Percentiles rank a stretch among this genome's conserved stretches.
Evolutionary conservation across 345 rosid species (phyloP).

Genomic region (Reutealis trisperma): DNA sequence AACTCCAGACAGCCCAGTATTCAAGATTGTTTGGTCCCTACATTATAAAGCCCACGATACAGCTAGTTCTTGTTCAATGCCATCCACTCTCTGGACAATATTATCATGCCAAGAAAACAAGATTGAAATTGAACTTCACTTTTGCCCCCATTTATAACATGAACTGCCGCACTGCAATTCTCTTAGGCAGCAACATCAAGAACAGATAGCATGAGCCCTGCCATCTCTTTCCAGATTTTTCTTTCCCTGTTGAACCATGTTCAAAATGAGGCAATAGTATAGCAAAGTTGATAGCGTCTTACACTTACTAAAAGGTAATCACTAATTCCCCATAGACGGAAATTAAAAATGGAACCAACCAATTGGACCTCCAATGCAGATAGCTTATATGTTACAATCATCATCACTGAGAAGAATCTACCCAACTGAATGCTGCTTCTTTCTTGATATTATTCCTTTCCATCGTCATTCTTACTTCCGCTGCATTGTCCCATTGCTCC

Average conservation of each 20-base stretch:
- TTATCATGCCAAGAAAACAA: not conserved
- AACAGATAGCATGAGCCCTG: not conserved
- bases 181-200: not conserved
- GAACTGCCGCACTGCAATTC: not conserved
- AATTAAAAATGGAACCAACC: not conserved
- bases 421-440: conserved; percentile 51
- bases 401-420: conserved; percentile 31
- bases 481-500: conserved; percentile 67
- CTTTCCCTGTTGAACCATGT: not conserved
- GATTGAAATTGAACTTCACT: too few relatives aligned
- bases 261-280: not conserved
- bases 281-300: not conserved
- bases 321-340: not conserved
- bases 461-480: conserved; percentile 54
- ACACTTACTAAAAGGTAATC: not conserved
- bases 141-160: too few relatives aligned
- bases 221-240: not conserved
- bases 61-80: not conserved
- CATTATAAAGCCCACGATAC: not conserved
- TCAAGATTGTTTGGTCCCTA: not conserved
- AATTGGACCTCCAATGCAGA: not conserved
- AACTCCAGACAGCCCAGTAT: too few relatives aligned
- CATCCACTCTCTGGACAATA: not conserved
- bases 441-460: conserved; percentile 53
- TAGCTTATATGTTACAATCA: not conserved